A percentile compares a stretch with the other conserved stretches of the same genome.
phyloP scores from a whole-genome alignment of 768 basidiomycete species.

The Kwoniella mangroviensis region DNA sequence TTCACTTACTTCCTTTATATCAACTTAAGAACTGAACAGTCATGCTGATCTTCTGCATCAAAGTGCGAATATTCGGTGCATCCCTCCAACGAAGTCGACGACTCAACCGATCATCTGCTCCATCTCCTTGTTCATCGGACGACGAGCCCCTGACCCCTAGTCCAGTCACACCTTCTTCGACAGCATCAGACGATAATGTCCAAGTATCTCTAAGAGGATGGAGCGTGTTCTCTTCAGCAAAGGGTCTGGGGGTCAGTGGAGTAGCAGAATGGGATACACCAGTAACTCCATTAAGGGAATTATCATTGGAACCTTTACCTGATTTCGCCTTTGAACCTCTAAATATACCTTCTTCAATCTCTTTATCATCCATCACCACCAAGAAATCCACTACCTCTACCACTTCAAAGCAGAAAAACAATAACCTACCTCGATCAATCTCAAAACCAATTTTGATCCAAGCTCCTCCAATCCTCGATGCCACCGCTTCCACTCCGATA shows the following conservation, averaged over 20 bases:
- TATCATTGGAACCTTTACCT: conserved; percentile 3
- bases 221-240: conserved; percentile 25
- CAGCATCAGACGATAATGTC: conserved; percentile 2
- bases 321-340: conserved; percentile 15
- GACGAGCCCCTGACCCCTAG: conserved; percentile 34
- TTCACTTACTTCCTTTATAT: background rate
- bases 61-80: conserved; percentile 42
- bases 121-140: conserved; percentile 36
- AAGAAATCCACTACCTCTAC: background rate
- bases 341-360: background rate
- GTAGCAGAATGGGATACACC: conserved; percentile 31
- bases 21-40: background rate
- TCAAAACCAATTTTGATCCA: conserved; percentile 2
- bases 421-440: conserved; percentile 4
- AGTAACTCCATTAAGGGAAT: conserved; percentile 5
- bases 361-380: conserved; percentile 6
- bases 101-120: conserved; percentile 24
- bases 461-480: background rate
- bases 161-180: conserved; percentile 27
- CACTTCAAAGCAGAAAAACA: background rate
- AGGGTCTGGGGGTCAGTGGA: conserved; percentile 31
- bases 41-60: background rate
- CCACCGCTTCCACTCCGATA: background rate
- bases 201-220: conserved; percentile 17
- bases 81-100: conserved; percentile 36